Evolutionary conservation across 169 alveolate species (phyloP), one percentile per base, ranked within the genome.

Genomic region (Plasmodium coatneyi): DNA sequence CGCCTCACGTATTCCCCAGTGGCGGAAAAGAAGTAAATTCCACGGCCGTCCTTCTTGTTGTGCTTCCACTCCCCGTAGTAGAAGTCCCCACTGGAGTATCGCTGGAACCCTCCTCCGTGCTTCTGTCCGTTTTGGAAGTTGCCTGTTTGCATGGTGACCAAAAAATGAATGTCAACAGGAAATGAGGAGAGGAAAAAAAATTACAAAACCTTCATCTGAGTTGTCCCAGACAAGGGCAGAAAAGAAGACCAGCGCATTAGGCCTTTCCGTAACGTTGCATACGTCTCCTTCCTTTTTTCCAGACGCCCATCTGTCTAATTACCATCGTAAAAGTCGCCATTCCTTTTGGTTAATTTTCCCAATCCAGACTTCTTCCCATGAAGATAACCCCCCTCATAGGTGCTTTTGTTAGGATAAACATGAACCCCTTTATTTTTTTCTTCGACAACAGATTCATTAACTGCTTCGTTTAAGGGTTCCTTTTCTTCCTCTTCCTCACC

Each of bases 51-150:
- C 92, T 97, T 97, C 89, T 96, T 95, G 14, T 99, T 99, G 80
- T 96, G 72, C 72, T 92, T 91, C 99, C 99, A 98, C 52, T 93
- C 84, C 22, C 99, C 99, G 74, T 97, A 96, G 93, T 98, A 98
- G 39, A 97, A 95, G 82, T 98, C 99, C 66, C 98, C 97, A 83
- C 97, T 98, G 7, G 96, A 95, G 83, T 97, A 98, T 46, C 96
- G 97, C 82, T 96, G 97, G 41, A 97, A 96, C 43, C 99, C 99
- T 91, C 96, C 98, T 16, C 99, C 99, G 54, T 96, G 93, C 91
- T 98, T 93, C 72, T 86, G 92, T 5, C 98, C 98, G 34, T 96
- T 87, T 71, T 92, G 96, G 91, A 96, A 97, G 86, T 97, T 94
- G 36, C 99, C 99, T 95, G 6, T 81, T 52, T 32, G 52, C 7